A percentile compares a stretch with the other conserved stretches of the same genome.
phyloP scores from a whole-genome alignment of 345 rosid genomes.

The Sisymbrium irio region DNA sequence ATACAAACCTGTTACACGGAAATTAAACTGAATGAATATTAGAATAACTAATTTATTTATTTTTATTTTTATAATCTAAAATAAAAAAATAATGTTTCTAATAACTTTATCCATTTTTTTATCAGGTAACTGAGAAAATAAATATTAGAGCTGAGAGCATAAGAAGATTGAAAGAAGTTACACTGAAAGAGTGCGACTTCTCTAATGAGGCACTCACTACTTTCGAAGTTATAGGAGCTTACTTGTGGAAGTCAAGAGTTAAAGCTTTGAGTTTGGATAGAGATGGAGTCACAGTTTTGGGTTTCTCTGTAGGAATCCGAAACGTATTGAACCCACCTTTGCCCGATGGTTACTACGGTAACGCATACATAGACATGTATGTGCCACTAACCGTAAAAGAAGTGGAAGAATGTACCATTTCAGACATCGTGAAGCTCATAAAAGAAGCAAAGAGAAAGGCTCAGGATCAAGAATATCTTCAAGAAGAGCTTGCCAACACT shows the following conservation, averaged over 20 bases:
- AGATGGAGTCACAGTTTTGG: constrained; percentile 24
- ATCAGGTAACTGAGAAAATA: constrained; percentile 11
- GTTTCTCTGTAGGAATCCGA: constrained; percentile 12
- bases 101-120: background rate
- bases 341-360: constrained; percentile 28
- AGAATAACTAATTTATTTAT: background rate
- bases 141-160: constrained; percentile 14
- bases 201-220: background rate
- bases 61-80: background rate
- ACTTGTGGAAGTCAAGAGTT: constrained; percentile 24
- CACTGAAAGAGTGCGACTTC: background rate
- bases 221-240: constrained; percentile 27
- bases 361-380: constrained; percentile 16
- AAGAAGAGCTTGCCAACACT: constrained; percentile 8
- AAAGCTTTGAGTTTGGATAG: constrained; percentile 13
- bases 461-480: constrained; percentile 1
- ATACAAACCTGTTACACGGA: too few species aligned
- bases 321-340: constrained; percentile 9
- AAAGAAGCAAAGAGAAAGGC: constrained; percentile 23
- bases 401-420: constrained; percentile 5
- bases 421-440: constrained; percentile 17
- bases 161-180: constrained; percentile 16
- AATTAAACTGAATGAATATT: background rate
- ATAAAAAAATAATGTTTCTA: background rate
- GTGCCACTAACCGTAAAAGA: constrained; percentile 12